Conservation (phyloP, 371 early-diverging fungal genomes). For the Massospora cicadina region DNA sequence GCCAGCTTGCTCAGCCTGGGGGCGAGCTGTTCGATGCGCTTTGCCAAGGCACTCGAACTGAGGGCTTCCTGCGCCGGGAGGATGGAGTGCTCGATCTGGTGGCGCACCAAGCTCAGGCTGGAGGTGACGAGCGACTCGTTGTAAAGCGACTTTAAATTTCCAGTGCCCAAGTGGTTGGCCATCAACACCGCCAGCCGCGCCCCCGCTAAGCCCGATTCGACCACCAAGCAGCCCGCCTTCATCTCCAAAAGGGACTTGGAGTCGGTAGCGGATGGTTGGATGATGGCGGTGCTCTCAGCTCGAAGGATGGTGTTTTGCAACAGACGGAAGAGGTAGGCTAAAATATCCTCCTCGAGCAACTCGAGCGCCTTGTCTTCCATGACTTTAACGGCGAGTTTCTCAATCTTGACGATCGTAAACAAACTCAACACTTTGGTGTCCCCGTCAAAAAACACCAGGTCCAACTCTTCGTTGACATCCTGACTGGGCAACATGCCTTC, state of each 20-base stretch:
- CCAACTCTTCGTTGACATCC: not conserved
- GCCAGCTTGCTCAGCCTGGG: not conserved
- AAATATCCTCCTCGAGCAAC: not conserved
- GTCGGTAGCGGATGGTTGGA: not conserved
- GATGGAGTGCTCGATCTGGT: not conserved
- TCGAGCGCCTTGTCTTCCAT: not conserved
- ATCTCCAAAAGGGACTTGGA: slow-evolving; percentile 2
- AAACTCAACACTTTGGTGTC: not conserved
- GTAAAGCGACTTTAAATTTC: not conserved
- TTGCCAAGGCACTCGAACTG: not conserved
- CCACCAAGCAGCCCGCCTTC: not conserved
- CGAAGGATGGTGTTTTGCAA: not conserved
- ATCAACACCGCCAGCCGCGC: not conserved
- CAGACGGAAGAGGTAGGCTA: not conserved
- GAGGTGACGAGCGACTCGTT: not conserved
- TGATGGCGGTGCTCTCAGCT: not conserved
- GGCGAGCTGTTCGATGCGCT: not conserved
- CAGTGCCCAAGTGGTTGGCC: not conserved
- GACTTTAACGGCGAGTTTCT: not conserved
- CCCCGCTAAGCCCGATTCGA: not conserved
- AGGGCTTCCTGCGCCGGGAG: not conserved
- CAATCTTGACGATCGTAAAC: not conserved
- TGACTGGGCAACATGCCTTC: not conserved
- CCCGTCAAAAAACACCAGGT: not conserved
- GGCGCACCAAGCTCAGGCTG: not conserved